Evolutionary conservation across 2,329 filamentous ascomycete species (phyloP), one percentile per base, ranked within the genome.

Genomic region (Metarhizium humberi): DNA sequence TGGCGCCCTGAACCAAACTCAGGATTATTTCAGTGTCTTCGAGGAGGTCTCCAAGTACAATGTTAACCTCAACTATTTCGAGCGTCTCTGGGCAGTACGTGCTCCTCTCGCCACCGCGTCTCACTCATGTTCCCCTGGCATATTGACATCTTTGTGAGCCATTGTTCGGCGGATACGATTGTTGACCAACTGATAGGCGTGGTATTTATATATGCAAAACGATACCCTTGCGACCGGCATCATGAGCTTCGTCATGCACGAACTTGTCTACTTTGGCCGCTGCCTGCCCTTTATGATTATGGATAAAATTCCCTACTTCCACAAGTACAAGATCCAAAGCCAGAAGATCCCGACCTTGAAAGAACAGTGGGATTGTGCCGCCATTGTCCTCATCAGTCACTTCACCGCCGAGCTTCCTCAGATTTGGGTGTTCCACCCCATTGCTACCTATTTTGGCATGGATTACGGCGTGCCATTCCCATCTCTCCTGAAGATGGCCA

Each of bases 141-240:
- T 34, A 34, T 34, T 34, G 6, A 11, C 7, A 34, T 8, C 32
- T 34, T 34, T 1, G 11, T 16, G 11, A 16, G 40, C 32, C 16
- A 48, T 20, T 20, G 14, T 29, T 13, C 25, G 18, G 25, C 2
- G 14, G 32, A 50, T 14, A 48, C 25, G n/a, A 20, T 18, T 25
- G 42, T 50, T 56, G 42, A 58, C 53, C 43, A 25, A 46, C 38
- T 36, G 20, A 18, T 51, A 84, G 73, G 85, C 91, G 45, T 97
- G 91, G 92, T 99, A 99, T 72, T 82, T 92, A 16, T 99, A 86
- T 81, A 96, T 97, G 87, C 90, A 95, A 72, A 99, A 99, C 71
- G 94, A 99, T 75, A 86, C 88, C 54, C 85, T 99, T 59, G 94
- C 94, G 57, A 99, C 94, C 3, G 94, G 94, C 58, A 94, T 99